Conservation (phyloP, 257 asterid species). For the Sherardia arvensis region DNA sequence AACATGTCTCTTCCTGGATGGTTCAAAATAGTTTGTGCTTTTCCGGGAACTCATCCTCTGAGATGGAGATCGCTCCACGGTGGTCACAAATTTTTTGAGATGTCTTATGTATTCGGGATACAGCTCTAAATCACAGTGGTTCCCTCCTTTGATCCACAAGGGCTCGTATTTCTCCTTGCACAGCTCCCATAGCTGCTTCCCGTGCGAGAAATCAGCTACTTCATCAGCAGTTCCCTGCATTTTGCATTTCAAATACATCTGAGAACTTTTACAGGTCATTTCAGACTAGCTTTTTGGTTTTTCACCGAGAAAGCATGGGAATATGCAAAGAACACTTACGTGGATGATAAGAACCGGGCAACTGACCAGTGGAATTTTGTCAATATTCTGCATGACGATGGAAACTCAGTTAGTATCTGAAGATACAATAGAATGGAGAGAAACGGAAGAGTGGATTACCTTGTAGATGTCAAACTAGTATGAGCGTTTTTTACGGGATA, state of each 20-base stretch:
- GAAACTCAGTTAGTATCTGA: no score
- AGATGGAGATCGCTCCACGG: conserved; percentile 61
- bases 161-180: conserved; percentile 77
- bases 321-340: conserved; percentile 33
- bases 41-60: conserved; percentile 61
- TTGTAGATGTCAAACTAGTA: no score
- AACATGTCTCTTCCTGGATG: conserved; percentile 62
- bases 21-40: conserved; percentile 61
- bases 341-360: conserved; percentile 61
- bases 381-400: conserved; percentile 53
- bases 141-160: no score
- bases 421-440: no score
- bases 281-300: neutral
- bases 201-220: conserved; percentile 79
- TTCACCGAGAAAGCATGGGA: neutral
- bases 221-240: conserved; percentile 83
- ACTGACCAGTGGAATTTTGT: conserved; percentile 31
- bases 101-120: conserved; percentile 75
- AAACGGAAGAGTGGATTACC: no score
- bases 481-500: no score
- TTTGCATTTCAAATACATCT: neutral
- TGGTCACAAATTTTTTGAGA: conserved; percentile 63
- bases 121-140: conserved; percentile 71
- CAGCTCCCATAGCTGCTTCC: conserved; percentile 85
- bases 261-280: neutral